Conservation (phyloP, 257 asterid species). For the Nyctanthes arbortristis region DNA sequence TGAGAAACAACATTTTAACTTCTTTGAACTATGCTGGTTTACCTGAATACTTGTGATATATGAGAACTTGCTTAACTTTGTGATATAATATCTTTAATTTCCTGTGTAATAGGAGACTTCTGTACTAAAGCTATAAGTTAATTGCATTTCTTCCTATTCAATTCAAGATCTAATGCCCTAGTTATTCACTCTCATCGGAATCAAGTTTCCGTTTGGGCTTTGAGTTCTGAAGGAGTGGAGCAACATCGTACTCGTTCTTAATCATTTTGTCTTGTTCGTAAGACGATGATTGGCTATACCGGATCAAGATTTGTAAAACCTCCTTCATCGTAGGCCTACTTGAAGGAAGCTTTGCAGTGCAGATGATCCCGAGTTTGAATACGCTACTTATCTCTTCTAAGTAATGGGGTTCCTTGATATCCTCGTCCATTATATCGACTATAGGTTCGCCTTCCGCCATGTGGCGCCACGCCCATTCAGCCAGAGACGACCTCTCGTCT, state of each 20-base stretch:
- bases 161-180: conserved; percentile 6
- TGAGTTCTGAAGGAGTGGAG: conserved; percentile 64
- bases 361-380: conserved; percentile 69
- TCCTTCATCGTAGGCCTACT: conserved; percentile 78
- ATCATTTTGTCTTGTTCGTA: conserved; percentile 25
- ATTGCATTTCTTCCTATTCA: background rate
- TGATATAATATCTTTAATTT: no score
- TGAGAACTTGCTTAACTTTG: no score
- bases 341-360: conserved; percentile 58
- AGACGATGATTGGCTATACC: conserved; percentile 34
- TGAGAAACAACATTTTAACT: no score
- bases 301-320: conserved; percentile 56
- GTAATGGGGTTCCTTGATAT: no score
- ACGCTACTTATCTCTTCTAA: conserved; percentile 54
- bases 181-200: conserved; percentile 29
- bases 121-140: no score
- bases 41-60: no score
- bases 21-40: no score
- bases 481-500: no score
- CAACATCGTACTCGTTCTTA: no score
- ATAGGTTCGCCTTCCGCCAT: conserved; percentile 47
- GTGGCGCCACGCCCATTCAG: conserved; percentile 75
- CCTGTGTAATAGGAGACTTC: no score
- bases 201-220: conserved; percentile 25
- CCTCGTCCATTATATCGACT: conserved; percentile 53